Base-by-base conservation (phyloP, 176 grass and related monocot species). In the Bolboschoenus planiculmis region DNA sequence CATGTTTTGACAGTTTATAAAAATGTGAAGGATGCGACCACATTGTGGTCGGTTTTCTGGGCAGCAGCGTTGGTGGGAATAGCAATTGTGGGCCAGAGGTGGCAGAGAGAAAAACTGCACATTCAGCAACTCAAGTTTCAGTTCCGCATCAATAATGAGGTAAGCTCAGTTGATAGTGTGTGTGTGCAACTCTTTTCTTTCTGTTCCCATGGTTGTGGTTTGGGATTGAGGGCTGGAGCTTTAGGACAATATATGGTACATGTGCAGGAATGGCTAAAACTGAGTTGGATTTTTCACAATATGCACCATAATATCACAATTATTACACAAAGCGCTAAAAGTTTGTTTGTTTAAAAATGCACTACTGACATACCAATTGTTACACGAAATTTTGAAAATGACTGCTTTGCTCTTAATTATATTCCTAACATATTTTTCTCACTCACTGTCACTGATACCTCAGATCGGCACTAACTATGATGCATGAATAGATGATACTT, bases 41-140 rank as follows among this genome's bases (percentile, higher is more conserved):
- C 85, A 59, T 83, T 89, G 57, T 83, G 85, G 71, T 80, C 85
- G 23, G 64, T 92, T 31, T 67, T 89, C 40, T 81, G 86, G 7
- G 82, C 85, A 16, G 83, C 90, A 60, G 80, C 87, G 21, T 80
- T 92, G 30, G 78, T 89, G 23, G 87, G 90, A 30, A 54, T 89
- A 14, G 85, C 67, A 18, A 35, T 89, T 83, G 46, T 87, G n/a
- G 90, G 90, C 4, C 85, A 83, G 13, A 83, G 67, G 14, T 87
- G 85, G 78, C 85, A 81, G 58, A 65, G 26, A 54, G 85, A 84
- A 16, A 89, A 83, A 83, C n/a, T 89, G 55, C 84, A 87, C 18
- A 30, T 80, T 51, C 79, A 88, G 13, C 84, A 86, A 77, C n/a
- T 89, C 50, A 87, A 85, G 62, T 42, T 92, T 21, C 85, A 87